Base-by-base conservation (phyloP, 805 yeast genomes). In the Starmera quercuum region DNA sequence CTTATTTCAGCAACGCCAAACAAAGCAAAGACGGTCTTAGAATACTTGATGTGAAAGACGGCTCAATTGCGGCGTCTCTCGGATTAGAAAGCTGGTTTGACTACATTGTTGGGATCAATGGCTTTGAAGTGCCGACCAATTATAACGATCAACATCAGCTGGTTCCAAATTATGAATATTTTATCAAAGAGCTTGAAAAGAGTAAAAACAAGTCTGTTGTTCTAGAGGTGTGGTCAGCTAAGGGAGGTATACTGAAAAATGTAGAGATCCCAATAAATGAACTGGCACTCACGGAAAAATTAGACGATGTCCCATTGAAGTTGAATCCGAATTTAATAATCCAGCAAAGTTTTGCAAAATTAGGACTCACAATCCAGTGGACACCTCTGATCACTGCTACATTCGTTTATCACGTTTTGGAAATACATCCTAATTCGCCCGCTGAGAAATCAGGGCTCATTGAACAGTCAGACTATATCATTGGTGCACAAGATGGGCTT, bases 1-100 rank as follows among this genome's bases (percentile, higher is more conserved):
- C 51, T 15, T 48, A 53, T 35, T 40, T 59, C 50, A 17, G 37
- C 39, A 36, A 51, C 41, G 46, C 47, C 37, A 40, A 52, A 13
- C 60, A 49, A 5, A 44, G 49, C 9, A 50, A 57, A 7, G 47
- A 58, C 29, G 92, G 88, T 0, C 64, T 82, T 32, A 64, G 88
- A 25, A 72, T 83, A 2, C 47, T 82, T 2, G 59, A 64, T 19
- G 73, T 74, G 3, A 62, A 58, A 24, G 53, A 57, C 21, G 59
- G 56, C 34, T 72, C 82, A 1, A 57, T 61, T 11, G 80, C 72
- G 12, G 55, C 58, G 7, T 64, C 59, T 20, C 61, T 66, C 17
- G 83, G 82, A 3, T 54, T 92, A 20, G 94, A 87, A 56, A 68
- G 92, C 8, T 82, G 85, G 75, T 92, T 90, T 51, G 98, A 90